Percentiles rank a stretch among this genome's conserved stretches.
Conservation (phyloP, 257 asterid genomes). For the Apocynum venetum region DNA sequence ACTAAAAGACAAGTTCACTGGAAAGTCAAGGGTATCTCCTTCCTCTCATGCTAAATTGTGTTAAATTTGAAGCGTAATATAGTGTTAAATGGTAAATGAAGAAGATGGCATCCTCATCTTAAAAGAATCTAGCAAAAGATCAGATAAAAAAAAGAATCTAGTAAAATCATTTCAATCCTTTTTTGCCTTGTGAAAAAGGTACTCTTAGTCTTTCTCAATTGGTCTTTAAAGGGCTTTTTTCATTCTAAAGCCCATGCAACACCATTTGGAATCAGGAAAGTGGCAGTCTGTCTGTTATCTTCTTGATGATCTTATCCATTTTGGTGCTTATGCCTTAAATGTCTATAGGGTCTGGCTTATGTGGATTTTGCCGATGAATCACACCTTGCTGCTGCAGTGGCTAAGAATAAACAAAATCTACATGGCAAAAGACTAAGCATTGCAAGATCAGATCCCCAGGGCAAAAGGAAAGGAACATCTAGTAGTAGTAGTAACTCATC, state of each 20-base stretch:
- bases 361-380: conserved; percentile 82
- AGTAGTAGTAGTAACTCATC: conserved; percentile 30
- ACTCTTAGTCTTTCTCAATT: neutral
- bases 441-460: conserved; percentile 70
- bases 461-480: conserved; percentile 42
- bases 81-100: neutral
- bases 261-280: neutral
- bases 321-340: conserved; percentile 15
- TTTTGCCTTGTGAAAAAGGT: neutral
- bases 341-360: conserved; percentile 77
- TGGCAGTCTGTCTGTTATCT: neutral
- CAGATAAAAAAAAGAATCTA: no score
- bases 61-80: neutral
- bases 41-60: conserved; percentile 3
- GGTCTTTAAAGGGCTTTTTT: neutral
- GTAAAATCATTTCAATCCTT: neutral
- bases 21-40: conserved; percentile 71
- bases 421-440: conserved; percentile 69
- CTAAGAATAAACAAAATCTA: conserved; percentile 59
- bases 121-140: no score
- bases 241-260: neutral
- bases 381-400: conserved; percentile 73
- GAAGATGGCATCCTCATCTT: neutral
- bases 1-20: conserved; percentile 71
- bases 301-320: neutral